Evolutionary conservation across 2,329 filamentous ascomycete genomes (phyloP).

Genomic region (Monilinia laxa): DNA sequence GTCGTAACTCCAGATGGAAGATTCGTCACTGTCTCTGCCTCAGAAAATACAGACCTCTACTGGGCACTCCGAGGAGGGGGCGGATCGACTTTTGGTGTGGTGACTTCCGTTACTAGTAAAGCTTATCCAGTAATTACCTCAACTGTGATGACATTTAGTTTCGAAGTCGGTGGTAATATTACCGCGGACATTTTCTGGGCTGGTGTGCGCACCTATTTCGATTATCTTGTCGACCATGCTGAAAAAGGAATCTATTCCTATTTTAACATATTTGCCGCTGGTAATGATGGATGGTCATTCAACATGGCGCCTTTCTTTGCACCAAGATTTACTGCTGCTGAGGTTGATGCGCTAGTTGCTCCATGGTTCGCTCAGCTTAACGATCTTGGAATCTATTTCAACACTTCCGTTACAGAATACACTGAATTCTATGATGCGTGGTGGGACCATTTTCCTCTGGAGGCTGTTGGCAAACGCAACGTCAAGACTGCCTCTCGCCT

Average conservation of each 20-base stretch:
- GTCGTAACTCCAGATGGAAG: conserved; percentile 28
- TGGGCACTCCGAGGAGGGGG: conserved; percentile 35
- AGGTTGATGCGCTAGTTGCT: conserved; percentile 37
- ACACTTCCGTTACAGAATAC: conserved; percentile 39
- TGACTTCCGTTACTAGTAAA: conserved; percentile 56
- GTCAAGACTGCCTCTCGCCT: conserved; percentile 44
- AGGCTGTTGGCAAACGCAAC: conserved; percentile 39
- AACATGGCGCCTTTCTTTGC: conserved; percentile 35
- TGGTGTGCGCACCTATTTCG: conserved; percentile 52
- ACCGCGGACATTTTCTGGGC: conserved; percentile 50
- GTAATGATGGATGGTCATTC: neutral
- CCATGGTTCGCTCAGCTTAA: conserved; percentile 44
- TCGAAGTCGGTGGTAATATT: conserved; percentile 47
- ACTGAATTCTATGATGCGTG: conserved; percentile 36
- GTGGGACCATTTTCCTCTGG: conserved; percentile 44
- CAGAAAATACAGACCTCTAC: conserved; percentile 31
- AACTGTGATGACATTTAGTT: conserved; percentile 45
- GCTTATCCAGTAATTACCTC: conserved; percentile 45
- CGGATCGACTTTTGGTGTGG: conserved; percentile 54
- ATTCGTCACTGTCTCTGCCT: conserved; percentile 30
- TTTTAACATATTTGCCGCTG: conserved; percentile 38
- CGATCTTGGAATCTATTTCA: conserved; percentile 27
- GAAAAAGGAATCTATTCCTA: conserved; percentile 38
- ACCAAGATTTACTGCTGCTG: conserved; percentile 35
- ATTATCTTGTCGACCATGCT: conserved; percentile 45